Evolutionary conservation across 805 yeast genomes (phyloP), one percentile per base, ranked within the genome.

Genomic region (Grigorovia transvaalensis): DNA sequence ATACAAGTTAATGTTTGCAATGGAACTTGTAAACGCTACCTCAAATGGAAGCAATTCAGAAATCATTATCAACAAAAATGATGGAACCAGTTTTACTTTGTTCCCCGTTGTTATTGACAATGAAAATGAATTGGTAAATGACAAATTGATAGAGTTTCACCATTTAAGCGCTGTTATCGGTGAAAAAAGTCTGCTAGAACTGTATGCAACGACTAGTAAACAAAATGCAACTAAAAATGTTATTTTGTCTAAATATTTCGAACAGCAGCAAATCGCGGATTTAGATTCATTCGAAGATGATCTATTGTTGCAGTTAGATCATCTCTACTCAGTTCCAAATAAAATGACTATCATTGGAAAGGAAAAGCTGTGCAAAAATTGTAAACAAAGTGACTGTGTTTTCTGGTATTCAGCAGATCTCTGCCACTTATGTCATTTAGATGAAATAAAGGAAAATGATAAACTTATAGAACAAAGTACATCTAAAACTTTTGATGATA

Each of bases 381-480:
- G 68, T 47, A 46, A 47, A 1, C 53, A 52, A 9, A 46, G 30
- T 4, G 45, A 27, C 5, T 53, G 56, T 13, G 49, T 61, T 8
- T 59, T 48, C 42, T 64, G 68, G 68, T 59, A 56, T 48, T 47
- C 45, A 9, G 41, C 52, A 9, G 27, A 47, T 9, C 46, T 57
- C n/a, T 60, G 62, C 35, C 61, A 61, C 46, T 20, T 52, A 13
- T 63, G 64, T 45, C 56, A 56, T 40, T 27, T 58, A 40, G 50
- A 9, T 9, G 17, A 46, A 30, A 7, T 45, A 45, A 20, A 19
- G 2, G 17, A 18, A 17, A 38, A 38, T 38, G 42, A 13, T 13
- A 33, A 33, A 33, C 15, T 33, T 33, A 33, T 33, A 4, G 38
- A 33, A 11, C 15, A 11, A 33, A 33, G 15, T 33, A 3, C 38